Evolutionary conservation across 495 filamentous ascomycete genomes (phyloP).

Genomic region (Copromyces sp.): DNA sequence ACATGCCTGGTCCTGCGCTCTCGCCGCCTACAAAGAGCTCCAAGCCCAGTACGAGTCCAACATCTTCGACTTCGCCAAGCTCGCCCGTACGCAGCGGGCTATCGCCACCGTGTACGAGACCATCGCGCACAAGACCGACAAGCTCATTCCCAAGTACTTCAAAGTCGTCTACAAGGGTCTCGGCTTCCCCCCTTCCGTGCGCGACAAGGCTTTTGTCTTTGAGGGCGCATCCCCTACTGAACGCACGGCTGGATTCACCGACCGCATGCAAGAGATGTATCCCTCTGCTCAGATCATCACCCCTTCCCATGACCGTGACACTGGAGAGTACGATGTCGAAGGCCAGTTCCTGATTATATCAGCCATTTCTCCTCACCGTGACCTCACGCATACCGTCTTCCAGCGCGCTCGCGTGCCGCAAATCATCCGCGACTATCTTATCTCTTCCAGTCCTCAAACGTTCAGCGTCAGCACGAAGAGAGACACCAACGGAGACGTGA

Average conservation of each 20-base stretch:
- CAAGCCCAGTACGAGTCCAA: conserved; percentile 79
- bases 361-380: conserved; percentile 68
- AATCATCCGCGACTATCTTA: conserved; percentile 71
- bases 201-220: conserved; percentile 90
- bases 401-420: conserved; percentile 76
- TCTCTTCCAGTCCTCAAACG: conserved; percentile 57
- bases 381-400: conserved; percentile 76
- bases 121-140: conserved; percentile 63
- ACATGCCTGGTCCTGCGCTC: conserved; percentile 79
- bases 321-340: conserved; percentile 59
- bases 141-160: conserved; percentile 75
- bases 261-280: conserved; percentile 86
- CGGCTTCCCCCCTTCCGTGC: conserved; percentile 69
- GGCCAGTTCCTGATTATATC: conserved; percentile 88
- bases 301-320: conserved; percentile 36
- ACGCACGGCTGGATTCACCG: conserved; percentile 69
- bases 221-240: conserved; percentile 64
- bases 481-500: conserved; percentile 51
- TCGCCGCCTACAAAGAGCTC: conserved; percentile 87
- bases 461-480: conserved; percentile 67
- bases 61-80: conserved; percentile 83
- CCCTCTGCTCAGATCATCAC: conserved; percentile 76
- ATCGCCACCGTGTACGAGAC: conserved; percentile 91
- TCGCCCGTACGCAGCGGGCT: conserved; percentile 77
- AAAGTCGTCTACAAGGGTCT: conserved; percentile 85